These are phyloP conservation scores for Talaromyces rugulosus DNA, from an alignment of 2,329 filamentous ascomycete species.

Conservation along the genomic window DNA sequence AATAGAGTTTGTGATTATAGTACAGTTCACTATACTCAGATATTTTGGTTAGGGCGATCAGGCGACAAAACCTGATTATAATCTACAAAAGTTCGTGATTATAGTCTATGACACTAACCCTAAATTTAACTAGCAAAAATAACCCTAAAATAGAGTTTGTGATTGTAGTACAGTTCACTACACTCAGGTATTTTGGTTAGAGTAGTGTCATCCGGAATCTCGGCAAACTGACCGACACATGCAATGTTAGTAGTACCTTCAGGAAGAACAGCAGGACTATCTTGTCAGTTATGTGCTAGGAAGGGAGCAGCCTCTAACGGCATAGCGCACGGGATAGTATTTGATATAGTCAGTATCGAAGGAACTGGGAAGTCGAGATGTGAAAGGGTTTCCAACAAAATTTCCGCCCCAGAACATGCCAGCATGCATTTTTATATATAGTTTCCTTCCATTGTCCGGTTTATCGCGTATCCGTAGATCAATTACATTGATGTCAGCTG, in stretches of 20 bases:
- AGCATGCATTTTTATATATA: slow-evolving; percentile 39
- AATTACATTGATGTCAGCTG: slow-evolving; percentile 28
- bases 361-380: slow-evolving; percentile 34
- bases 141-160: no score
- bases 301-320: slow-evolving; percentile 39
- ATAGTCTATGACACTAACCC: no score
- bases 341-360: slow-evolving; percentile 22
- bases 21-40: no score
- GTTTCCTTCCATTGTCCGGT: slow-evolving; percentile 29
- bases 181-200: no score
- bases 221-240: slow-evolving; percentile 40
- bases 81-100: no score
- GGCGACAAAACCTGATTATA: no score
- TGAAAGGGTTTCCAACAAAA: slow-evolving; percentile 35
- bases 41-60: no score
- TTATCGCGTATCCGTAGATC: slow-evolving; percentile 39
- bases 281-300: slow-evolving; percentile 28
- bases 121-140: no score
- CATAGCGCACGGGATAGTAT: slow-evolving; percentile 37
- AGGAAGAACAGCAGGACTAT: slow-evolving; percentile 38
- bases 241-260: slow-evolving; percentile 35
- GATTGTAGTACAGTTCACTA: no score
- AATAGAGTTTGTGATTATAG: no score
- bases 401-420: slow-evolving; percentile 39
- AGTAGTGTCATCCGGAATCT: slow-evolving; percentile 35